Percentiles rank a stretch among this genome's conserved stretches.
phyloP scores from a whole-genome alignment of 805 yeast species.

The Candida palmyrensis region DNA sequence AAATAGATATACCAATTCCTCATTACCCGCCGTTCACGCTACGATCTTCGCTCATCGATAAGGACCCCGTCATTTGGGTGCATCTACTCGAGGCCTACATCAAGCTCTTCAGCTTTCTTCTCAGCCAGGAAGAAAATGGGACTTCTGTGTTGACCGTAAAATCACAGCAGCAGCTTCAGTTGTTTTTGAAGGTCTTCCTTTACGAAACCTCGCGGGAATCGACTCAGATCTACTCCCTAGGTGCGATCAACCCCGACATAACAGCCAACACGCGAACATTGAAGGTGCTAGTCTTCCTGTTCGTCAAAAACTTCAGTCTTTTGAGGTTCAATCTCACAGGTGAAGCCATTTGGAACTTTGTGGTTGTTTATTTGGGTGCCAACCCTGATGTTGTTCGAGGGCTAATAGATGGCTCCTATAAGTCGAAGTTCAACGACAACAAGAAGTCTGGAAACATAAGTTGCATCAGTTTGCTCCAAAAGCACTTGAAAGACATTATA shows the following conservation, averaged over 20 bases:
- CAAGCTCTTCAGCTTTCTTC: constrained; percentile 43
- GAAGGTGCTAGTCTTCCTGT: constrained; percentile 45
- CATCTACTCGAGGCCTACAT: constrained; percentile 66
- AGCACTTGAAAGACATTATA: constrained; percentile 43
- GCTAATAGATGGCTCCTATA: constrained; percentile 50
- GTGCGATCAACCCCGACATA: constrained; percentile 69
- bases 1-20: constrained; percentile 34
- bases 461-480: constrained; percentile 43
- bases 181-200: constrained; percentile 53
- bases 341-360: constrained; percentile 60
- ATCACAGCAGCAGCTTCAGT: constrained; percentile 53
- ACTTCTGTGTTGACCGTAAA: constrained; percentile 39
- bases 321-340: constrained; percentile 55
- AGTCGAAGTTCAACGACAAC: constrained; percentile 43
- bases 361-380: constrained; percentile 45
- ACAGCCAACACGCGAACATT: constrained; percentile 44
- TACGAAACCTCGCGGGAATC: constrained; percentile 59
- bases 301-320: constrained; percentile 49
- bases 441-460: constrained; percentile 47
- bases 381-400: constrained; percentile 43
- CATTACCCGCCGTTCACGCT: constrained; percentile 71
- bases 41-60: constrained; percentile 72
- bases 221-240: constrained; percentile 59
- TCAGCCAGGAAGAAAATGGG: constrained; percentile 24
- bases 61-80: constrained; percentile 81